Conservation (phyloP, 768 basidiomycete species). For the Mycena metata region DNA sequence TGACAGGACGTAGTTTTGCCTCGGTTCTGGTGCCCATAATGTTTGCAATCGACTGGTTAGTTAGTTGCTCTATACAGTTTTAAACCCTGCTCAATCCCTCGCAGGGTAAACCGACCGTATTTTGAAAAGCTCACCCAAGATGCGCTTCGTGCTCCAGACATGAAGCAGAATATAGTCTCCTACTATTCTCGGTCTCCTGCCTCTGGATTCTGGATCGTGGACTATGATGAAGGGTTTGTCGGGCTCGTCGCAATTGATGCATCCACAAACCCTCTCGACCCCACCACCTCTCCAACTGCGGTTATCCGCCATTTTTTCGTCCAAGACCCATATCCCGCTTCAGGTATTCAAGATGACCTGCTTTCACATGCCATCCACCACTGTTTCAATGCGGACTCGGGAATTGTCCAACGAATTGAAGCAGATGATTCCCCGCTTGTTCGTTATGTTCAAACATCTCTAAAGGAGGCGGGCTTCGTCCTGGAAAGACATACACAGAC, state of each 20-base stretch:
- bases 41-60: slow-evolving; percentile 79
- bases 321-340: slow-evolving; percentile 70
- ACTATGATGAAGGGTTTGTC: slow-evolving; percentile 68
- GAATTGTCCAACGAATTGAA: slow-evolving; percentile 59
- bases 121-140: slow-evolving; percentile 70
- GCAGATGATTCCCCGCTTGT: slow-evolving; percentile 64
- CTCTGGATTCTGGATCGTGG: slow-evolving; percentile 80
- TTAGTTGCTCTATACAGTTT: slow-evolving; percentile 7
- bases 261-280: slow-evolving; percentile 39
- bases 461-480: slow-evolving; percentile 65
- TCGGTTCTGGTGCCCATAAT: slow-evolving; percentile 73
- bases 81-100: background rate
- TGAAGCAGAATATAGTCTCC: slow-evolving; percentile 60
- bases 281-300: slow-evolving; percentile 62
- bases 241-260: slow-evolving; percentile 83
- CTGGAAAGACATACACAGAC: slow-evolving; percentile 57
- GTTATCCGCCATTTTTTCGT: slow-evolving; percentile 82
- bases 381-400: slow-evolving; percentile 63
- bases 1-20: slow-evolving; percentile 56
- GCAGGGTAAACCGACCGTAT: slow-evolving; percentile 77
- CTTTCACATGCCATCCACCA: slow-evolving; percentile 69
- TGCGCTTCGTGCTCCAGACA: slow-evolving; percentile 68
- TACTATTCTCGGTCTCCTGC: slow-evolving; percentile 74
- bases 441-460: slow-evolving; percentile 60
- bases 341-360: slow-evolving; percentile 75